Evolutionary conservation across 805 yeast genomes (phyloP), one percentile per base, ranked within the genome.

Genomic region (Wickerhamiella galacta): DNA sequence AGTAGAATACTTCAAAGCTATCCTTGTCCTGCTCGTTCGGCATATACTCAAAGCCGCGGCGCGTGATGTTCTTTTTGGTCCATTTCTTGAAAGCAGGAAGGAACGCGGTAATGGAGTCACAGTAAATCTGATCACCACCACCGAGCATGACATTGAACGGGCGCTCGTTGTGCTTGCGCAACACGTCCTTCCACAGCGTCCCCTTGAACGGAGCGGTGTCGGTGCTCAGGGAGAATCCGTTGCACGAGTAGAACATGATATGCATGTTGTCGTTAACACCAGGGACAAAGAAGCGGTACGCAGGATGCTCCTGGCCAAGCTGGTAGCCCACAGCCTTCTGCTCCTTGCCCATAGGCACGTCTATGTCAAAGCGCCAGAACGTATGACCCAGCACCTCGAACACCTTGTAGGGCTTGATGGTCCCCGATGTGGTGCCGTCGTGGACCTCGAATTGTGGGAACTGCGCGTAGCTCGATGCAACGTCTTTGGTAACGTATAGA

Each of bases 71-170:
- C 39, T 70, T 72, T 19, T 60, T 48, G 19, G 70, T 52, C 94
- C 95, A 83, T 20, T 68, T 51, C 20, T 60, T 55, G 22, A 58
- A 41, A 6, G 51, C 30, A 1, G 51, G 49, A 25, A 46, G 70
- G 15, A 68, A 61, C 15, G 64, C 42, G 52, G 76, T 78, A 43
- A 87, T 72, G 1, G 81, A 64, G 55, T 87, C 98, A 33, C 85
- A 72, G 52, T 87, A 87, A 32, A 87, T 66, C 57, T 87, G 98
- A 56, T 87, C 98, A 20, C 98, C 98, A 33, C 96, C 96, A 19
- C 96, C 96, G 19, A 90, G 60, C 93, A 87, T 85, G 4, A 82
- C 95, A 52, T 87, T 95, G 55, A 81, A 81, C 26, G 64, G 68
- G 25, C 68, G 69, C 25, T 63, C 59, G 12, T 59, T 52, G 48